Conservation (phyloP, 2,329 filamentous ascomycete genomes). For the Xylaria sp. region DNA sequence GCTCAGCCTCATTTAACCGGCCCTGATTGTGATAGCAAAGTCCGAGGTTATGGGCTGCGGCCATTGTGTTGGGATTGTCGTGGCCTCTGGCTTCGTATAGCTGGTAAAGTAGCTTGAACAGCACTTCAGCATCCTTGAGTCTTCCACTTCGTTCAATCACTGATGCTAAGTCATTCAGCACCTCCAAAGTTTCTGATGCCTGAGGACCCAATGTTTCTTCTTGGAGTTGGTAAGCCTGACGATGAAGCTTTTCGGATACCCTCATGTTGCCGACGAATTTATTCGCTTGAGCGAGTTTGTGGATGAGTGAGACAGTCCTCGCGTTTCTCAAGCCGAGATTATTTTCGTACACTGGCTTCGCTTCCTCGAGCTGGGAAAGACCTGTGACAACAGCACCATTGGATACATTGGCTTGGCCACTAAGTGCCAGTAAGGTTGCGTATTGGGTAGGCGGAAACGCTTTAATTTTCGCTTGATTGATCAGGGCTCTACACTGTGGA, state of each 20-base stretch:
- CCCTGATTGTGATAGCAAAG: conserved; percentile 18
- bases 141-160: conserved; percentile 7
- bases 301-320: conserved; percentile 4
- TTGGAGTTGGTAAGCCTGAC: not conserved
- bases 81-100: not conserved
- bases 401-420: conserved; percentile 15
- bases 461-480: conserved; percentile 5
- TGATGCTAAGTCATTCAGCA: conserved; percentile 13
- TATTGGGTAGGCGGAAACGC: not conserved
- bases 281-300: conserved; percentile 13
- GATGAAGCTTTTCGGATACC: not conserved
- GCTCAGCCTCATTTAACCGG: conserved; percentile 6
- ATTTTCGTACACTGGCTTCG: not conserved
- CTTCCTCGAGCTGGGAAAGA: conserved; percentile 10
- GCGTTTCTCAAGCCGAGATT: conserved; percentile 1
- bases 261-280: conserved; percentile 6
- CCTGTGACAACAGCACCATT: conserved; percentile 5
- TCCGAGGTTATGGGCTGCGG: conserved; percentile 11
- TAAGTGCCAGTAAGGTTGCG: not conserved
- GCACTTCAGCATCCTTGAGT: conserved; percentile 3
- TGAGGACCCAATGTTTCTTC: not conserved
- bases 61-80: not conserved
- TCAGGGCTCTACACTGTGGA: conserved; percentile 3
- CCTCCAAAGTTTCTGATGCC: not conserved
- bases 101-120: conserved; percentile 6